Percentiles rank a stretch among this genome's conserved stretches.
These are phyloP conservation scores for Lasiodiplodia gonubiensis DNA, from an alignment of 2,329 filamentous ascomycete species.

Conservation along the genomic window DNA sequence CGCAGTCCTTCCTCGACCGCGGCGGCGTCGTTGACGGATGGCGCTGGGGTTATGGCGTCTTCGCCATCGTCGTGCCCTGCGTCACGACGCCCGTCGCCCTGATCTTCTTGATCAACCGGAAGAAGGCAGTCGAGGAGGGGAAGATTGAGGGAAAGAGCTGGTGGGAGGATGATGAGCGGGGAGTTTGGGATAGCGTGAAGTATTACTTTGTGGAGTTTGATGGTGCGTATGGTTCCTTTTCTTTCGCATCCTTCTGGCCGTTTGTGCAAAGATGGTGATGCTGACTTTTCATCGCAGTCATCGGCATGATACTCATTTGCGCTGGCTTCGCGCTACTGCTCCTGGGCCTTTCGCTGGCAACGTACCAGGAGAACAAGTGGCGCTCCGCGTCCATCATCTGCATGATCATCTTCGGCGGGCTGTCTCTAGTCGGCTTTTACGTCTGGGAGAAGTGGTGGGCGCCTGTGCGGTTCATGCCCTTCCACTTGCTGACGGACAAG, in stretches of 20 bases:
- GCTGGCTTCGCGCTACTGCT: slow-evolving; percentile 68
- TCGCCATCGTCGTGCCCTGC: slow-evolving; percentile 67
- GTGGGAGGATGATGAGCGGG: not conserved
- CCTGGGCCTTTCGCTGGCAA: slow-evolving; percentile 62
- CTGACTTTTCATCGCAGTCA: slow-evolving; percentile 40
- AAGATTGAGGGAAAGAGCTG: slow-evolving; percentile 19
- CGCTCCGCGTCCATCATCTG: slow-evolving; percentile 48
- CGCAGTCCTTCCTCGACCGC: slow-evolving; percentile 58
- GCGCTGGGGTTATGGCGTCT: slow-evolving; percentile 72
- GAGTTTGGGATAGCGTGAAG: not conserved
- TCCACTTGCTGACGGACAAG: slow-evolving; percentile 54
- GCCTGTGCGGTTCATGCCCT: slow-evolving; percentile 50
- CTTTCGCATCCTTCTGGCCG: not conserved
- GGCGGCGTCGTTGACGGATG: slow-evolving; percentile 53
- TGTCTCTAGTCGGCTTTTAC: slow-evolving; percentile 45
- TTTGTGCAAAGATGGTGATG: not conserved
- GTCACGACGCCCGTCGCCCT: slow-evolving; percentile 59
- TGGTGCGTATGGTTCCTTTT: not conserved
- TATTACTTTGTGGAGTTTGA: slow-evolving; percentile 20
- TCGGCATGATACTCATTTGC: slow-evolving; percentile 67
- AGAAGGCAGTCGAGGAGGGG: not conserved
- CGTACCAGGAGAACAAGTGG: slow-evolving; percentile 40
- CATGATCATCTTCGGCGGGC: slow-evolving; percentile 48
- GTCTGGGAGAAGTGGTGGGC: slow-evolving; percentile 49
- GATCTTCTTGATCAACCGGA: slow-evolving; percentile 5